These are phyloP conservation scores for Kodamaea ohmeri DNA, from an alignment of 1,139 yeast species.

Conservation along the genomic window DNA sequence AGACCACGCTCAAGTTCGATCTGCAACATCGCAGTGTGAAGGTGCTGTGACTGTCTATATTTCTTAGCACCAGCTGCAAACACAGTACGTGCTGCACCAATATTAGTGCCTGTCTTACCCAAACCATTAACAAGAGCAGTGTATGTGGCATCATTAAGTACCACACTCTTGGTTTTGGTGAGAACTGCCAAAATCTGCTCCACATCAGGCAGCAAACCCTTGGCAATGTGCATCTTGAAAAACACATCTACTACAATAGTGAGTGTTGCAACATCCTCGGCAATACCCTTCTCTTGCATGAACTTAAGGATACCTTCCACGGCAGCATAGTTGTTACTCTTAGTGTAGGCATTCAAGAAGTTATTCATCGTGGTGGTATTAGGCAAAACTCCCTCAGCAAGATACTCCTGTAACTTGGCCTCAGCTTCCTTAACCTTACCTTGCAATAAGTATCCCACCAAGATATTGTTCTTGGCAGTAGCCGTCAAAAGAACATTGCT, in stretches of 20 bases:
- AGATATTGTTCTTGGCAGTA: constrained; percentile 34
- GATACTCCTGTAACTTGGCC: constrained; percentile 27
- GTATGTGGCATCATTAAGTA: constrained; percentile 49
- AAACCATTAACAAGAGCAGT: constrained; percentile 59
- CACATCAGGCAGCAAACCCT: constrained; percentile 45
- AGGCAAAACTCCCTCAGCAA: constrained; percentile 32
- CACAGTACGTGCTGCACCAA: constrained; percentile 52
- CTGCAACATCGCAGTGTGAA: constrained; percentile 57
- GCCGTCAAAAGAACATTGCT: constrained; percentile 21
- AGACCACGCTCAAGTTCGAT: constrained; percentile 56
- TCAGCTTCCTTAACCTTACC: constrained; percentile 36
- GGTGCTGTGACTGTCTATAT: constrained; percentile 33
- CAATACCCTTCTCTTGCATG: constrained; percentile 40
- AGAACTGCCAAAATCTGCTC: constrained; percentile 42
- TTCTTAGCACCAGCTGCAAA: constrained; percentile 40
- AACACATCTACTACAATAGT: constrained; percentile 59
- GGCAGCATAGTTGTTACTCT: constrained; percentile 32
- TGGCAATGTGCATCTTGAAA: constrained; percentile 46
- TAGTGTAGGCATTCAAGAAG: constrained; percentile 34
- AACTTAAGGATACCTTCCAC: constrained; percentile 39
- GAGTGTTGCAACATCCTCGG: constrained; percentile 65
- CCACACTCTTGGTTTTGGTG: constrained; percentile 34
- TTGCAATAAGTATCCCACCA: constrained; percentile 36
- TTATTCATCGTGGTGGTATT: constrained; percentile 36
- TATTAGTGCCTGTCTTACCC: constrained; percentile 44